Evolutionary conservation across 441 rosid genomes (phyloP).

Genomic region (Populus hybrid): DNA sequence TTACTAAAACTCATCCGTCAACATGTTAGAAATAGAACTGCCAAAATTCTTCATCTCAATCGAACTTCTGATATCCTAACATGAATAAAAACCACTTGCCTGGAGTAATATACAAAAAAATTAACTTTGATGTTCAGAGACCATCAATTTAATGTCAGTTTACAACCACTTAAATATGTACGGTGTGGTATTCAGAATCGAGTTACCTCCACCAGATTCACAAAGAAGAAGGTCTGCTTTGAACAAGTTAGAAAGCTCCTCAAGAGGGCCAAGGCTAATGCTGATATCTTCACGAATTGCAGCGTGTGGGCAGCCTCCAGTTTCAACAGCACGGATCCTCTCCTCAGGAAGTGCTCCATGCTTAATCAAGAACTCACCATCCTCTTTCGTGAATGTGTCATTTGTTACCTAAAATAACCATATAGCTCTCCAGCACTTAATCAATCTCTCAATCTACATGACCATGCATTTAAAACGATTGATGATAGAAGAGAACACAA

Average conservation of each 20-base stretch:
- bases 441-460: conserved; percentile 12
- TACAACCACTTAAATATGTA: not conserved
- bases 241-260: conserved; percentile 85
- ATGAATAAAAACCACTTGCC: not conserved
- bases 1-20: not conserved
- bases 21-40: not conserved
- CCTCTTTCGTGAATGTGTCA: conserved; percentile 97
- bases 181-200: not conserved
- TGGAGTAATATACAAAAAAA: not conserved
- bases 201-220: conserved; percentile 95
- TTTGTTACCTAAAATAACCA: conserved; percentile 68
- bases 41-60: not conserved
- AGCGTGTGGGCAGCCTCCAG: conserved; percentile 99
- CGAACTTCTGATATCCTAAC: not conserved
- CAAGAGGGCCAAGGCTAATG: conserved; percentile 94
- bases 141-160: not conserved
- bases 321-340: conserved; percentile 95
- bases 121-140: not conserved
- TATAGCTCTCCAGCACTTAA: not conserved
- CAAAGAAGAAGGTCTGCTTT: conserved; percentile 91
- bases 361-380: conserved; percentile 92
- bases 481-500: not conserved
- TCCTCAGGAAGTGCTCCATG: conserved; percentile 94
- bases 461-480: not conserved
- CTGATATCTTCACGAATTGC: conserved; percentile 99